phyloP scores from a whole-genome alignment of 176 grass and related monocot genomes.

The Aegilops sharonensis region DNA sequence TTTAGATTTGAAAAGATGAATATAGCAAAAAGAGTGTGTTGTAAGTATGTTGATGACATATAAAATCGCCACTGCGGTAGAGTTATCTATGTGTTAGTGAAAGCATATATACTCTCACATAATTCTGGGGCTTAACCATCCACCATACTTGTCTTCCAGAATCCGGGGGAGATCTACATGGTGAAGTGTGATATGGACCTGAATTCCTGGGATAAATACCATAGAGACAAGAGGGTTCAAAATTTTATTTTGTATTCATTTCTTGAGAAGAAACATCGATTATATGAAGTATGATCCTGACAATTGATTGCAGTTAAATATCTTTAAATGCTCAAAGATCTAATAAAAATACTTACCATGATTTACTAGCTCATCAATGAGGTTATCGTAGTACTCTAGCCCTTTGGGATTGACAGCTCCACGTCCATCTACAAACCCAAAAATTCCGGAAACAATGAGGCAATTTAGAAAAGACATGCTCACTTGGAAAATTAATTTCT shows the following conservation, averaged over 20 bases:
- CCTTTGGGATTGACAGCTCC: conserved; percentile 62
- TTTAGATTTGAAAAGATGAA: neutral
- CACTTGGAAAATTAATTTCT: too few relatives aligned
- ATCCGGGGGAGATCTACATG: conserved; percentile 60
- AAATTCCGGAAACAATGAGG: neutral
- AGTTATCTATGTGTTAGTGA: neutral
- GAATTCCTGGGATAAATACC: conserved; percentile 45
- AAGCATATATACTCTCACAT: conserved; percentile 22
- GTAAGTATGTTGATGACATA: neutral
- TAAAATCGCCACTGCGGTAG: neutral
- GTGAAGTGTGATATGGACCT: conserved; percentile 39
- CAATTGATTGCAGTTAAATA: neutral
- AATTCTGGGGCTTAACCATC: conserved; percentile 62
- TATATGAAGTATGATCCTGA: neutral
- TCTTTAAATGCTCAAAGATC: neutral
- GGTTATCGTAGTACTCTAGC: conserved; percentile 54
- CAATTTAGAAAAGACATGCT: neutral
- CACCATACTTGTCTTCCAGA: conserved; percentile 65
- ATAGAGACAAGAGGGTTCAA: neutral
- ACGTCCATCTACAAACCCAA: conserved; percentile 35
- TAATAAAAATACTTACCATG: neutral
- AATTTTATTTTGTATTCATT: neutral
- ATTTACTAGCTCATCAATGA: conserved; percentile 60
- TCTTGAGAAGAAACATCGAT: neutral
- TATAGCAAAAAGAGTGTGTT: neutral